Percentiles rank a stretch among this genome's conserved stretches.
These are phyloP conservation scores for Cercospora janseana DNA, from an alignment of 2,329 filamentous ascomycete species.

Conservation along the genomic window DNA sequence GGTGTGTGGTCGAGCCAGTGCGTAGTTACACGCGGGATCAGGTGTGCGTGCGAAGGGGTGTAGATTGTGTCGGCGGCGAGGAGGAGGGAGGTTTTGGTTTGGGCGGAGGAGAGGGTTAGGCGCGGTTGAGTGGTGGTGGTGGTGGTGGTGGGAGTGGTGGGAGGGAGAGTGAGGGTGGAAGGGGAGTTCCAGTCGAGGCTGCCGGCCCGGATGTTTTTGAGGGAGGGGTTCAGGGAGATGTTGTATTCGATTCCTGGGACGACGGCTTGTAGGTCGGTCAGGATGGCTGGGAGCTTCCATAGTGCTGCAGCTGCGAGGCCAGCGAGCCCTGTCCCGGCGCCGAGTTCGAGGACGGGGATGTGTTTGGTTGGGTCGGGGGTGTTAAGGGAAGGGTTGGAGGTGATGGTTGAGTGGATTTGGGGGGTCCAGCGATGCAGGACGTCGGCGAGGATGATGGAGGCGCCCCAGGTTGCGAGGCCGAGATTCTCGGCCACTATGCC, in stretches of 20 bases:
- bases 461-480: conserved; percentile 42
- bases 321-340: conserved; percentile 42
- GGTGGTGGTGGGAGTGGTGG: neutral
- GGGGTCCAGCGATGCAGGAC: conserved; percentile 37
- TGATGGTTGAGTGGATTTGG: neutral
- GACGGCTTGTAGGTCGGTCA: conserved; percentile 40
- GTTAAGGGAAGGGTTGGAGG: conserved; percentile 14
- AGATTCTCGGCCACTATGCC: conserved; percentile 37
- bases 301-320: conserved; percentile 39
- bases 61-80: conserved; percentile 47
- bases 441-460: conserved; percentile 40
- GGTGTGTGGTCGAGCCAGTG: conserved; percentile 37
- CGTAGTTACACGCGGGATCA: conserved; percentile 40
- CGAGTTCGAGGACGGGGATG: conserved; percentile 39
- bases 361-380: conserved; percentile 8
- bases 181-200: conserved; percentile 43
- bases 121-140: too few species aligned
- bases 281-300: conserved; percentile 33
- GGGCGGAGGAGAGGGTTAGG: conserved; percentile 11
- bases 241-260: conserved; percentile 38
- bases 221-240: conserved; percentile 34
- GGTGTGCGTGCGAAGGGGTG: conserved; percentile 42
- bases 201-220: conserved; percentile 30
- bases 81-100: conserved; percentile 38
- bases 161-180: conserved; percentile 12